A percentile compares a stretch with the other conserved stretches of the same genome.
Conservation (phyloP, 1,284 basidiomycete species). For the Bjerkandera adusta region DNA sequence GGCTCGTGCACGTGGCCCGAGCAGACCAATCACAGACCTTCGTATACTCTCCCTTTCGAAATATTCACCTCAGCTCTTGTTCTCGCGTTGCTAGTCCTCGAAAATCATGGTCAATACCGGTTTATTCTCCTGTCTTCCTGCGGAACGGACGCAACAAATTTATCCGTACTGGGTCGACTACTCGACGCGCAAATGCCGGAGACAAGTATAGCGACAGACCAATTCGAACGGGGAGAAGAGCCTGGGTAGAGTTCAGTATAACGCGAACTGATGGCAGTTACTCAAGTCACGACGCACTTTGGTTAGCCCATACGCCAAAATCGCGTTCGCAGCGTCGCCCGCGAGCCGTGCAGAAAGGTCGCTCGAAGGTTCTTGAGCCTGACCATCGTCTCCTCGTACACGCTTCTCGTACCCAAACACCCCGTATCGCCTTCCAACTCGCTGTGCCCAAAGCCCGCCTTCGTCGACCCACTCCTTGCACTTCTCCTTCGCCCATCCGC, state of each 20-base stretch:
- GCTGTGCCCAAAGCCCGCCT: constrained; percentile 68
- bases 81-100: no score
- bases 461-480: constrained; percentile 67
- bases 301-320: constrained; percentile 81
- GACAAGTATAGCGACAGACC: constrained; percentile 74
- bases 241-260: constrained; percentile 41
- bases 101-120: no score
- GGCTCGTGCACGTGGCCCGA: neutral
- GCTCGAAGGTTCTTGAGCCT: neutral
- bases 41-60: no score
- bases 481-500: constrained; percentile 40
- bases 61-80: no score
- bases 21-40: neutral
- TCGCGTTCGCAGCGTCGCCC: constrained; percentile 73
- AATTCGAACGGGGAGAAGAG: constrained; percentile 74
- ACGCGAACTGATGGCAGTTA: neutral
- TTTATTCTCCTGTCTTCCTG: no score
- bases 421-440: constrained; percentile 78
- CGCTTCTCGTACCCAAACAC: constrained; percentile 77
- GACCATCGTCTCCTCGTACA: constrained; percentile 17
- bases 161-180: constrained; percentile 56
- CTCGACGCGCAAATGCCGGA: constrained; percentile 68
- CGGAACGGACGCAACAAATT: constrained; percentile 26
- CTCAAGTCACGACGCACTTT: constrained; percentile 54
- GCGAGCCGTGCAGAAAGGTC: constrained; percentile 38